phyloP scores from a whole-genome alignment of 2,329 filamentous ascomycete species.

The Sphaceloma murrayae region DNA sequence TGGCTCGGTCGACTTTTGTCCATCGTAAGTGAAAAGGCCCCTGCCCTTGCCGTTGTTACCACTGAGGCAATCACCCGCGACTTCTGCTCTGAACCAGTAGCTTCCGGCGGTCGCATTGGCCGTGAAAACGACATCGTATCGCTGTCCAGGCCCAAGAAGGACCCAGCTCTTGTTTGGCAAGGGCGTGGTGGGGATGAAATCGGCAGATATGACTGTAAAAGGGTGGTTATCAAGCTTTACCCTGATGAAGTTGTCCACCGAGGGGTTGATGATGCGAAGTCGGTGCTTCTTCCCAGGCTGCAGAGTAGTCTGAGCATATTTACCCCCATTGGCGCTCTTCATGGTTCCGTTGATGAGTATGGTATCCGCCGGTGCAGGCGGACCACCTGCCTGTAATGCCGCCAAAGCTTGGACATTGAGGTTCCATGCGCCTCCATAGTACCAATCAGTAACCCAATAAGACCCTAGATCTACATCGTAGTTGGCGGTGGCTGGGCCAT shows the following conservation, averaged over 20 bases:
- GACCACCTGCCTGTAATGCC: constrained; percentile 24
- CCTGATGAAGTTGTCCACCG: constrained; percentile 36
- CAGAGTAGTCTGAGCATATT: constrained; percentile 22
- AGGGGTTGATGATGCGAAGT: constrained; percentile 39
- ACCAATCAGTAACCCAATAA: constrained; percentile 27
- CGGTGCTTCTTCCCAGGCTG: constrained; percentile 34
- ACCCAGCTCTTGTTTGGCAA: constrained; percentile 25
- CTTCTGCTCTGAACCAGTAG: constrained; percentile 39
- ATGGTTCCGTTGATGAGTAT: constrained; percentile 36
- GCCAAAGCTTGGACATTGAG: constrained; percentile 26
- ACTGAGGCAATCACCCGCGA: constrained; percentile 30
- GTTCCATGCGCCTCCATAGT: constrained; percentile 24
- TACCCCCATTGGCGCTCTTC: constrained; percentile 30
- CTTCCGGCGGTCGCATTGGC: constrained; percentile 36
- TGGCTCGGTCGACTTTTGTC: constrained; percentile 20
- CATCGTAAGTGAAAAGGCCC: constrained; percentile 31
- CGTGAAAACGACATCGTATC: constrained; percentile 40
- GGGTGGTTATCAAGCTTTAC: constrained; percentile 30
- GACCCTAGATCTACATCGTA: constrained; percentile 31
- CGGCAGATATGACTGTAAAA: constrained; percentile 30
- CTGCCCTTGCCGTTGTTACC: constrained; percentile 28
- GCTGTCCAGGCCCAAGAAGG: constrained; percentile 36
- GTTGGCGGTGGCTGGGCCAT: constrained; percentile 35
- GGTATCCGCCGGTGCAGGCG: constrained; percentile 35
- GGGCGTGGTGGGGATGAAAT: constrained; percentile 30